These are phyloP conservation scores for Neonectria sp. DNA, from an alignment of 2,329 filamentous ascomycete genomes.

Conservation along the genomic window DNA sequence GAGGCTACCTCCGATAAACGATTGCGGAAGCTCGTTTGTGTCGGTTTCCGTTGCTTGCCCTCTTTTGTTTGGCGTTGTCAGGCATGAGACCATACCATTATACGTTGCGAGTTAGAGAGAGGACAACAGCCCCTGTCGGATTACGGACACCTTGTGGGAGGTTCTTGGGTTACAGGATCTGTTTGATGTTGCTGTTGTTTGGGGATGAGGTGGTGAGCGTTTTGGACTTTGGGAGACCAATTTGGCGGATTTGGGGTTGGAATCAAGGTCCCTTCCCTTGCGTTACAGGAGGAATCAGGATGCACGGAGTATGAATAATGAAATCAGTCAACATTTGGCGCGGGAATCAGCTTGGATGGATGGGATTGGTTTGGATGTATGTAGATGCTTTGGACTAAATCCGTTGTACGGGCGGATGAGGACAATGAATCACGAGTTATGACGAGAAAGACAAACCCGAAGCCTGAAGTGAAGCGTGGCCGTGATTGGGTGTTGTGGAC, in stretches of 20 bases:
- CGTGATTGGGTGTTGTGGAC: background rate
- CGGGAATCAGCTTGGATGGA: constrained; percentile 14
- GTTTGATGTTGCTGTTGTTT: constrained; percentile 16
- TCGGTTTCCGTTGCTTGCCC: constrained; percentile 12
- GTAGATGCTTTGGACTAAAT: constrained; percentile 26
- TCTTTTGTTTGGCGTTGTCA: constrained; percentile 27
- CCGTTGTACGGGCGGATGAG: constrained; percentile 20
- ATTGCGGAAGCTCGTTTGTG: constrained; percentile 5
- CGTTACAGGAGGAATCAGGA: background rate
- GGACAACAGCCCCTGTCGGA: constrained; percentile 14
- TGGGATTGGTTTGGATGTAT: constrained; percentile 14
- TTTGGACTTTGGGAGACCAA: constrained; percentile 16
- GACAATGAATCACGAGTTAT: constrained; percentile 29
- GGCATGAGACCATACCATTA: constrained; percentile 20
- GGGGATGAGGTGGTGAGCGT: constrained; percentile 13
- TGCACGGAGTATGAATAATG: constrained; percentile 31
- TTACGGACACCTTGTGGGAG: constrained; percentile 15
- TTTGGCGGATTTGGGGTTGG: constrained; percentile 12
- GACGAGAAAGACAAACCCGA: constrained; percentile 10
- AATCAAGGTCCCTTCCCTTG: background rate
- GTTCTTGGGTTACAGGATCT: constrained; percentile 25
- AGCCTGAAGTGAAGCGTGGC: background rate
- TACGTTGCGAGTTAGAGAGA: constrained; percentile 25
- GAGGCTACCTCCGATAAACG: constrained; percentile 47
- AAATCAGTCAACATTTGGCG: constrained; percentile 17